A percentile compares a stretch with the other conserved stretches of the same genome.
phyloP scores from a whole-genome alignment of 768 basidiomycete species.

The Dioszegia hungarica region DNA sequence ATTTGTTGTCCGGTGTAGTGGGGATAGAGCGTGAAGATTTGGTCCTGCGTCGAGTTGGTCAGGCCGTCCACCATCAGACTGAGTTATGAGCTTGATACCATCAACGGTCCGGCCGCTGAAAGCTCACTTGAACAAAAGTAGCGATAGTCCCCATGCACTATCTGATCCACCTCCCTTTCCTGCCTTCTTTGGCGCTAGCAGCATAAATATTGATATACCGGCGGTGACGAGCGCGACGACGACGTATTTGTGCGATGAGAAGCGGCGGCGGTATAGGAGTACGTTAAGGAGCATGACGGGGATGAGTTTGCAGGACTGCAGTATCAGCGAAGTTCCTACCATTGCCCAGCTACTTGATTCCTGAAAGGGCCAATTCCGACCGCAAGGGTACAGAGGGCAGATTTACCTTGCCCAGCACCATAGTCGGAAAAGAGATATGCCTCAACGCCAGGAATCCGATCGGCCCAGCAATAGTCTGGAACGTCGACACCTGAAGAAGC shows the following conservation, averaged over 20 bases:
- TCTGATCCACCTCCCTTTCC: slow-evolving; percentile 53
- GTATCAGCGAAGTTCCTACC: neutral
- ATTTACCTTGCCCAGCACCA: slow-evolving; percentile 82
- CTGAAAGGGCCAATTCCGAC: too few relatives aligned
- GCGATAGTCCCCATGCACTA: slow-evolving; percentile 52
- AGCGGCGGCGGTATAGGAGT: slow-evolving; percentile 83
- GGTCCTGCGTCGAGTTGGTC: slow-evolving; percentile 93
- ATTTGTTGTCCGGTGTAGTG: slow-evolving; percentile 83
- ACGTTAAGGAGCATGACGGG: slow-evolving; percentile 94
- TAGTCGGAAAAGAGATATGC: slow-evolving; percentile 95
- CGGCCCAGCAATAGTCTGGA: slow-evolving; percentile 86
- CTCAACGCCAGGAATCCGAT: slow-evolving; percentile 93
- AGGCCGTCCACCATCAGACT: slow-evolving; percentile 90
- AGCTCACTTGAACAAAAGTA: slow-evolving; percentile 50
- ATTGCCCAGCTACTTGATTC: too few relatives aligned
- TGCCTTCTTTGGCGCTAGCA: slow-evolving; percentile 52
- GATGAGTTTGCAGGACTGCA: slow-evolving; percentile 86
- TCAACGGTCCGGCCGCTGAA: slow-evolving; percentile 32
- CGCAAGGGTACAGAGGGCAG: neutral
- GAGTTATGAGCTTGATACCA: slow-evolving; percentile 52
- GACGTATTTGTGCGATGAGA: slow-evolving; percentile 89
- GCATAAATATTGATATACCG: slow-evolving; percentile 93
- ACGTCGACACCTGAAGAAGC: slow-evolving; percentile 68
- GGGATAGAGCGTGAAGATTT: slow-evolving; percentile 76
- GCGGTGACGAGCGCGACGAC: slow-evolving; percentile 88